A percentile compares a stretch with the other conserved stretches of the same genome.
Evolutionary conservation across 805 yeast species (phyloP).

Genomic region (Wickerhamiella azymoides): DNA sequence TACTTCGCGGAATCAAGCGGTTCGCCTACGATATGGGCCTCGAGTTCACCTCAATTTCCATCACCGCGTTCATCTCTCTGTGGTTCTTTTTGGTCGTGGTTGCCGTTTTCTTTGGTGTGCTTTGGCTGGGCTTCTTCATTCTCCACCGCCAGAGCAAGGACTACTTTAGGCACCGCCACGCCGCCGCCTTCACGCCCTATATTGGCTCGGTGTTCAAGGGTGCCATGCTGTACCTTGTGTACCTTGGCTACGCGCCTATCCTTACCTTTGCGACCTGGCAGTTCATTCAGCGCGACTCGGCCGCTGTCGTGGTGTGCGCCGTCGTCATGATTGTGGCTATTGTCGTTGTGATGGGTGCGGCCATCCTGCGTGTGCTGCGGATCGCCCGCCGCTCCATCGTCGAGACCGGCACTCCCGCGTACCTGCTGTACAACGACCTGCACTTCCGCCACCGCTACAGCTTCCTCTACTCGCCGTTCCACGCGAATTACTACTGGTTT

Average conservation of each 20-base stretch:
- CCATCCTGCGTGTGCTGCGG: constrained; percentile 46
- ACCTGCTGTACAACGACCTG: constrained; percentile 67
- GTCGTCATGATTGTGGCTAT: constrained; percentile 53
- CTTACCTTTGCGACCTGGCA: constrained; percentile 76
- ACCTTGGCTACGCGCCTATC: constrained; percentile 75
- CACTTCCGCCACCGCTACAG: constrained; percentile 66
- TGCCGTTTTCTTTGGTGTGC: constrained; percentile 41
- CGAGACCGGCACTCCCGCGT: constrained; percentile 69
- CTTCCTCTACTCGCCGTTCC: constrained; percentile 78
- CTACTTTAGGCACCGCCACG: constrained; percentile 15
- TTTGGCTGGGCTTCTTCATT: constrained; percentile 33
- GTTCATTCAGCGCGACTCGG: constrained; percentile 65
- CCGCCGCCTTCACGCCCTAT: constrained; percentile 32
- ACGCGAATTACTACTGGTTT: constrained; percentile 73
- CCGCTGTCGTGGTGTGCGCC: constrained; percentile 77
- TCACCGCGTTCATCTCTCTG: constrained; percentile 80
- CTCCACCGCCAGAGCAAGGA: constrained; percentile 3
- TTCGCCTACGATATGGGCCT: constrained; percentile 63
- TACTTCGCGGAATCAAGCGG: constrained; percentile 77
- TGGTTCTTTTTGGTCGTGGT: constrained; percentile 62
- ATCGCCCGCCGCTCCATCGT: constrained; percentile 51
- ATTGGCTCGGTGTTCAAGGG: constrained; percentile 72
- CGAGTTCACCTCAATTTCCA: constrained; percentile 71
- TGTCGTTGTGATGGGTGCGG: constrained; percentile 46
- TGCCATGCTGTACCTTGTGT: constrained; percentile 59